phyloP scores from a whole-genome alignment of 768 basidiomycete genomes.

The Multifurca ochricompacta region DNA sequence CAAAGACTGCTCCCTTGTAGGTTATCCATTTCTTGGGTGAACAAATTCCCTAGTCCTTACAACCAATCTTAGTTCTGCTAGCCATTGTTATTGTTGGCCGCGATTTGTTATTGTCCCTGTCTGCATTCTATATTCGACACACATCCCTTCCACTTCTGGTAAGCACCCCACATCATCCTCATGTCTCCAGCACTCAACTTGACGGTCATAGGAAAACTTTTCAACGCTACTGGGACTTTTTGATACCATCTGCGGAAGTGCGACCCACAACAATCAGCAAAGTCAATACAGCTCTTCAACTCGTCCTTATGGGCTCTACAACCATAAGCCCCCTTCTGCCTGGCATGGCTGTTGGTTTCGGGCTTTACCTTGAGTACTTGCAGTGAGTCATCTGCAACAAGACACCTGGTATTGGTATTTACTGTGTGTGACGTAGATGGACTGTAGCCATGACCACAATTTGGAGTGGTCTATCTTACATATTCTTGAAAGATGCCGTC shows the following conservation, averaged over 20 bases:
- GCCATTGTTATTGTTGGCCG: slow-evolving; percentile 82
- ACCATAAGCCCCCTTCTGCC: slow-evolving; percentile 77
- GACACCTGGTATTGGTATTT: not conserved
- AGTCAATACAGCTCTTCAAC: slow-evolving; percentile 88
- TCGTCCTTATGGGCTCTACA: slow-evolving; percentile 81
- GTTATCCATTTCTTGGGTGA: slow-evolving; percentile 22
- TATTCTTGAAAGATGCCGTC: slow-evolving; percentile 68
- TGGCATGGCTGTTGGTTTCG: slow-evolving; percentile 46
- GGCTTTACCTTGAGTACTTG: slow-evolving; percentile 62
- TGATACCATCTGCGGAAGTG: slow-evolving; percentile 90
- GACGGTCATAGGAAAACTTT: slow-evolving; percentile 81
- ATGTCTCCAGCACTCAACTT: slow-evolving; percentile 2
- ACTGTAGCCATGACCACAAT: slow-evolving; percentile 84
- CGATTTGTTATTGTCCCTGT: slow-evolving; percentile 75
- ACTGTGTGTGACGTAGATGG: slow-evolving; percentile 41
- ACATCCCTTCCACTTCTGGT: slow-evolving; percentile 82
- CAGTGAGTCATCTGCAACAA: not conserved
- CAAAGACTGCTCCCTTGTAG: slow-evolving; percentile 78
- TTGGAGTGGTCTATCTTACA: slow-evolving; percentile 80
- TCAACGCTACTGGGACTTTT: slow-evolving; percentile 89
- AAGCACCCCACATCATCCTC: slow-evolving; percentile 26
- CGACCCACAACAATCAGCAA: slow-evolving; percentile 91
- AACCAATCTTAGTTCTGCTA: slow-evolving; percentile 58
- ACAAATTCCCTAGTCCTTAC: not conserved
- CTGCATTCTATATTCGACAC: slow-evolving; percentile 90